Evolutionary conservation across 1,284 basidiomycete genomes (phyloP).

Genomic region (Heterobasidion parviporum): DNA sequence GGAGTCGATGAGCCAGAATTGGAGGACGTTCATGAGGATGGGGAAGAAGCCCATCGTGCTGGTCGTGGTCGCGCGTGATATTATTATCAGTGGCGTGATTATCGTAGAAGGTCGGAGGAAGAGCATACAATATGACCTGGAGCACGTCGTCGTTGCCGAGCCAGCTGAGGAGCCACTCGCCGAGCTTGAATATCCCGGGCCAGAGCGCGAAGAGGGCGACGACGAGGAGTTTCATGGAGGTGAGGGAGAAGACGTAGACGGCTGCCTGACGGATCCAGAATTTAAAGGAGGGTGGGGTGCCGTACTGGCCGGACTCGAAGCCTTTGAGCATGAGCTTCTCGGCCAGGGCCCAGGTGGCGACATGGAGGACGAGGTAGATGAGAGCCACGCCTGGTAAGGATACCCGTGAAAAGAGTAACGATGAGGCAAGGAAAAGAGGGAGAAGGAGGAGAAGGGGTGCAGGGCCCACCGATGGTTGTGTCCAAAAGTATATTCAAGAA

Average conservation of each 20-base stretch:
- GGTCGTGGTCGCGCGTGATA: conserved; percentile 3
- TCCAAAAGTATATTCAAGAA: conserved; percentile 94
- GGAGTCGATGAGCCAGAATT: conserved; percentile 85
- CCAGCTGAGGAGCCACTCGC: conserved; percentile 81
- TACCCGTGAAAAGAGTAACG: neutral
- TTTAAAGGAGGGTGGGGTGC: conserved; percentile 61
- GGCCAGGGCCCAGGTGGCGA: conserved; percentile 61
- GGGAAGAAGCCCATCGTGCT: conserved; percentile 93
- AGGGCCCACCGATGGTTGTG: conserved; percentile 76
- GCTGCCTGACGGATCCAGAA: conserved; percentile 83
- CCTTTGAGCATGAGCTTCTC: conserved; percentile 63
- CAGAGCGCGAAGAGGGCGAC: conserved; percentile 67
- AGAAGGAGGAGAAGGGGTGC: neutral
- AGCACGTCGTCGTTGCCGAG: conserved; percentile 57
- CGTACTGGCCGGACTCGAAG: conserved; percentile 85
- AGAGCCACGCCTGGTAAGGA: conserved; percentile 64
- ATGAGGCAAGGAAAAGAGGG: conserved; percentile 1
- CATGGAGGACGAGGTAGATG: conserved; percentile 75
- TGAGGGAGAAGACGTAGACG: conserved; percentile 78
- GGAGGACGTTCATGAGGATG: conserved; percentile 85
- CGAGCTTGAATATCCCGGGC: conserved; percentile 64
- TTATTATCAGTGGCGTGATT: conserved; percentile 1
- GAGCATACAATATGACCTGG: conserved; percentile 71
- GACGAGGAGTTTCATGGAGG: conserved; percentile 88
- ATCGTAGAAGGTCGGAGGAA: conserved; percentile 4